phyloP scores from a whole-genome alignment of 1,139 yeast genomes.

The Keqinozyma sinolaborantium region DNA sequence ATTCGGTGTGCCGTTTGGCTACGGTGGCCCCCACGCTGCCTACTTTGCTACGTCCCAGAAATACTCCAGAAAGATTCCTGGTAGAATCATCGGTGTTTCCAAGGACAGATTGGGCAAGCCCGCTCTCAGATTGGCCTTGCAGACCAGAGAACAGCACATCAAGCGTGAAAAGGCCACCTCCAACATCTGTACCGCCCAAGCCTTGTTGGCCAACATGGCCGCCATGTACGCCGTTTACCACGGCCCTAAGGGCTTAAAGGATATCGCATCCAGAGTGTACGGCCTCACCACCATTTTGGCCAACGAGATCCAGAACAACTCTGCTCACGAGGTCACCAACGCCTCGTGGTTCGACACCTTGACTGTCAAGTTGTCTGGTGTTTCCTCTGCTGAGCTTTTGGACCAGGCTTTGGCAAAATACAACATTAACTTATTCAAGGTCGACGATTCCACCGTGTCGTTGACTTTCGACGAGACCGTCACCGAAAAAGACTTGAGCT shows the following conservation, averaged over 20 bases:
- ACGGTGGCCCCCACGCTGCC: conserved; percentile 99
- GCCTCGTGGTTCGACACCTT: conserved; percentile 83
- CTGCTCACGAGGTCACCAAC: conserved; percentile 52
- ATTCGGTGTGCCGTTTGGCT: conserved; percentile 96
- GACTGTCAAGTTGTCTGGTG: conserved; percentile 58
- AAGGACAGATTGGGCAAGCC: conserved; percentile 87
- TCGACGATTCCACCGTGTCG: conserved; percentile 59
- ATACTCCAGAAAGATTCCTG: conserved; percentile 91
- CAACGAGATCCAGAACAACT: conserved; percentile 37
- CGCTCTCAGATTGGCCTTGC: conserved; percentile 89
- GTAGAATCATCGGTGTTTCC: conserved; percentile 89
- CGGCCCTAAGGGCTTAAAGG: conserved; percentile 85
- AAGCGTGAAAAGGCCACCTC: conserved; percentile 97
- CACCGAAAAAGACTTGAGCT: conserved; percentile 54
- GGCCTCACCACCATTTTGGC: conserved; percentile 77
- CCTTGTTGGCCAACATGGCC: conserved; percentile 89
- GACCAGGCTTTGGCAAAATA: conserved; percentile 53
- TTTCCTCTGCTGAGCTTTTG: conserved; percentile 54
- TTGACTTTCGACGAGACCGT: conserved; percentile 87
- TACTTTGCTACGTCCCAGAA: conserved; percentile 82
- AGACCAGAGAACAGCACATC: conserved; percentile 97
- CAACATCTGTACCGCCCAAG: conserved; percentile 97
- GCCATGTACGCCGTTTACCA: conserved; percentile 96
- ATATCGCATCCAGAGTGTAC: conserved; percentile 75
- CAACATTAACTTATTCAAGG: conserved; percentile 76